A percentile compares a stretch with the other conserved stretches of the same genome.
Evolutionary conservation across 257 asterid genomes (phyloP).

Genomic region (Avicennia marina): DNA sequence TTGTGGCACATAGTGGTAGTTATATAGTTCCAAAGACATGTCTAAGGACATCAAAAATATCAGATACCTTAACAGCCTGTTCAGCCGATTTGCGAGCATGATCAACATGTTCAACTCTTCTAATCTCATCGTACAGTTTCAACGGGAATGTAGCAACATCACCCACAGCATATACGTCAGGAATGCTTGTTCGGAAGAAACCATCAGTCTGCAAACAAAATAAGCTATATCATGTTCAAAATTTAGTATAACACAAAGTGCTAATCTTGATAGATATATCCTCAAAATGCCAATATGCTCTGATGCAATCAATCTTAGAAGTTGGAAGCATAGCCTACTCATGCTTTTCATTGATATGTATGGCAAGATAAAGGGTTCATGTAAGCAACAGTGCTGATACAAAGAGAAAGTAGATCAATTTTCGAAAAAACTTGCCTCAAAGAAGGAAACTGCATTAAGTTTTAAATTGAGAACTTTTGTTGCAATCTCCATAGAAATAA

Average conservation of each 20-base stretch:
- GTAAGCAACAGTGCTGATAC: too few species aligned
- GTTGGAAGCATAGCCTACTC: not conserved
- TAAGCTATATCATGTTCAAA: not conserved
- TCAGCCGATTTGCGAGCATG: conserved; percentile 94
- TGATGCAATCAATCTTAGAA: not conserved
- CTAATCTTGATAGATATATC: not conserved
- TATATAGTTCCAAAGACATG: not conserved
- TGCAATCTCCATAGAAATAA: too few species aligned
- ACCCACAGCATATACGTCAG: conserved; percentile 83
- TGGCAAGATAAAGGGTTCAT: too few species aligned
- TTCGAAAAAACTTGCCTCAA: too few species aligned
- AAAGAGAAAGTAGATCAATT: too few species aligned
- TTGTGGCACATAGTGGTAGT: not conserved
- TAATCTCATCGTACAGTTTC: conserved; percentile 62
- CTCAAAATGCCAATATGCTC: not conserved
- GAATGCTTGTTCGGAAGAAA: conserved; percentile 68
- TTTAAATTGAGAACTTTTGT: too few species aligned
- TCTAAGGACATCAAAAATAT: not conserved
- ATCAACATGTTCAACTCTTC: conserved; percentile 90
- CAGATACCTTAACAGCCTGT: conserved; percentile 76
- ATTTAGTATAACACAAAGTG: too few species aligned
- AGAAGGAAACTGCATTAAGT: too few species aligned
- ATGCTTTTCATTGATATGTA: not conserved
- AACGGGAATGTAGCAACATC: conserved; percentile 90
- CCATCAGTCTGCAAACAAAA: conserved; percentile 62